These are phyloP conservation scores for Psilocybe cyanescens DNA, from an alignment of 768 basidiomycete genomes.

Conservation along the genomic window DNA sequence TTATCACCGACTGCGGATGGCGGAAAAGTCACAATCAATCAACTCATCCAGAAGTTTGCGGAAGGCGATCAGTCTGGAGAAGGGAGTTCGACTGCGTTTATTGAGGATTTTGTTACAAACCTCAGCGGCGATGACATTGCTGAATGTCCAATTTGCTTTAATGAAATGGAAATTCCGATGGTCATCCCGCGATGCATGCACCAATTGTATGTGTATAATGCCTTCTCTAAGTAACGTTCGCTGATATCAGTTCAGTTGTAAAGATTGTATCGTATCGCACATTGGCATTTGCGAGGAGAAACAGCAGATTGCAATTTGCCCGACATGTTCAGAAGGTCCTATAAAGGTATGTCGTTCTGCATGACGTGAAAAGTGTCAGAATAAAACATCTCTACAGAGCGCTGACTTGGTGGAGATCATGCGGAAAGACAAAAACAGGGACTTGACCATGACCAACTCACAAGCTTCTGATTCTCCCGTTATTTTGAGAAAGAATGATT, in stretches of 20 bases:
- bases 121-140: constrained; percentile 54
- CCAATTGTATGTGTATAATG: constrained; percentile 54
- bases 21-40: constrained; percentile 53
- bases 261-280: constrained; percentile 84
- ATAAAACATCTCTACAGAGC: constrained; percentile 38
- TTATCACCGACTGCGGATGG: constrained; percentile 43
- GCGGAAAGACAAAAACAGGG: constrained; percentile 32
- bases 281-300: constrained; percentile 71
- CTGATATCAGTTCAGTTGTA: constrained; percentile 55
- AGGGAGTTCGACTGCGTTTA: constrained; percentile 49
- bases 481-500: constrained; percentile 76
- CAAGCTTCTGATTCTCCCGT: constrained; percentile 47
- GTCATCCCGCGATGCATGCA: constrained; percentile 81
- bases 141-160: constrained; percentile 85
- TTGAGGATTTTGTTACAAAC: constrained; percentile 66
- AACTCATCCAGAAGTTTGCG: constrained; percentile 58
- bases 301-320: constrained; percentile 75
- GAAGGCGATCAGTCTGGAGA: constrained; percentile 36
- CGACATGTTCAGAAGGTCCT: constrained; percentile 76
- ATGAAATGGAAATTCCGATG: constrained; percentile 71
- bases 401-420: constrained; percentile 68
- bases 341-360: constrained; percentile 46
- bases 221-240: neutral
- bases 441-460: constrained; percentile 24
- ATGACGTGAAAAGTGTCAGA: neutral